phyloP scores from a whole-genome alignment of 306 rosid species.

The Oxytropis ochrocephala region DNA sequence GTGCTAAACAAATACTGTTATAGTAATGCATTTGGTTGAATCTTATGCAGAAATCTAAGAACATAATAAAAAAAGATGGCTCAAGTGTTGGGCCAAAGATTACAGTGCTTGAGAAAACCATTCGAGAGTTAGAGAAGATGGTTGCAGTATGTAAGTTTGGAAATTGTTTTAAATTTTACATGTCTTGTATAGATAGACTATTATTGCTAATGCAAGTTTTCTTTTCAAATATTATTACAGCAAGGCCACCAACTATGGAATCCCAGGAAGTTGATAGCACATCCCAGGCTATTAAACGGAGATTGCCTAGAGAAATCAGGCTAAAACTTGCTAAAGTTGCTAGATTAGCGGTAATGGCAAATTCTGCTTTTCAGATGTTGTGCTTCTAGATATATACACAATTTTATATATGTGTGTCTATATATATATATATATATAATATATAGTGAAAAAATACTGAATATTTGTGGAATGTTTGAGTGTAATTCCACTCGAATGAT shows the following conservation, averaged over 20 bases:
- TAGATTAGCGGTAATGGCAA: slow-evolving; percentile 71
- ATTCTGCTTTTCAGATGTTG: slow-evolving; percentile 11
- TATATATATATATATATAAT: too few species aligned
- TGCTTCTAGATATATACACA: slow-evolving; percentile 2
- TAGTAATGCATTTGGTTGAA: slow-evolving; percentile 12
- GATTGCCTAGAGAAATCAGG: slow-evolving; percentile 93
- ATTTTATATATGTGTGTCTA: not conserved
- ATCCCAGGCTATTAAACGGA: slow-evolving; percentile 79
- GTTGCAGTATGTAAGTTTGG: slow-evolving; percentile 81
- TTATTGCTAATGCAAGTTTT: slow-evolving; percentile 14
- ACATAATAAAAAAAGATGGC: slow-evolving; percentile 64
- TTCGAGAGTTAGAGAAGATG: slow-evolving; percentile 82
- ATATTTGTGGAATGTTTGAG: too few species aligned
- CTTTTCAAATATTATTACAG: slow-evolving; percentile 41
- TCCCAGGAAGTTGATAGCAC: slow-evolving; percentile 73
- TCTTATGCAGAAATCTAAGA: slow-evolving; percentile 57
- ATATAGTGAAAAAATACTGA: too few species aligned
- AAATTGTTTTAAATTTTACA: slow-evolving; percentile 12
- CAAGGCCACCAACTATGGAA: slow-evolving; percentile 85
- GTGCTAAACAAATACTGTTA: not conserved
- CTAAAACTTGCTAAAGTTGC: slow-evolving; percentile 98
- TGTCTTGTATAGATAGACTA: slow-evolving; percentile 9
- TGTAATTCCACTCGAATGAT: too few species aligned
- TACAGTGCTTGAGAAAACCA: slow-evolving; percentile 83
- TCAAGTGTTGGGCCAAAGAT: slow-evolving; percentile 59